phyloP scores from a whole-genome alignment of 805 yeast species.

The Naumovozyma castellii region DNA sequence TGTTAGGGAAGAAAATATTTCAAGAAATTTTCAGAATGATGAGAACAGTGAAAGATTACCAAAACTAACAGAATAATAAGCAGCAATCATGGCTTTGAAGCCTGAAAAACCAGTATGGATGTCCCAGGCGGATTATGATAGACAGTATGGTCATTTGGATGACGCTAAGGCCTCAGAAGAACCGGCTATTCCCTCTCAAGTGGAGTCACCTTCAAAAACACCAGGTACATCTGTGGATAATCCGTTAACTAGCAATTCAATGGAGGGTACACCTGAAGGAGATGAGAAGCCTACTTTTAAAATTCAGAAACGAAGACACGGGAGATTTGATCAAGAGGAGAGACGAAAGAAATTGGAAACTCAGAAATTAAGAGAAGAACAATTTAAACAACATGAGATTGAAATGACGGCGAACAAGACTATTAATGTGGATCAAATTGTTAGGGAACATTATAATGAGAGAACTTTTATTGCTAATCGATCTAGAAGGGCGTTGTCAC shows the following conservation, averaged over 20 bases:
- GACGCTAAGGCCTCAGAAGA: slow-evolving; percentile 1
- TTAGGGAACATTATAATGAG: slow-evolving; percentile 77
- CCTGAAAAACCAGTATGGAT: slow-evolving; percentile 32
- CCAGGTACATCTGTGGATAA: neutral
- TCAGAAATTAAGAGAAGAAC: slow-evolving; percentile 27
- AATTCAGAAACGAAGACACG: slow-evolving; percentile 23
- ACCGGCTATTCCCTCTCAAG: neutral
- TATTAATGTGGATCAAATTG: slow-evolving; percentile 52
- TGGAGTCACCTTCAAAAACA: neutral
- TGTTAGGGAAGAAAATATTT: neutral
- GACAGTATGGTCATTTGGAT: slow-evolving; percentile 18
- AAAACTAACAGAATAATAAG: slow-evolving; percentile 1
- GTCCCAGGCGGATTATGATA: slow-evolving; percentile 31
- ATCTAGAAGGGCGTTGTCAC: slow-evolving; percentile 60
- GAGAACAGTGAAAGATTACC: no score
- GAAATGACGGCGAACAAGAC: slow-evolving; percentile 30
- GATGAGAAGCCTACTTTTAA: slow-evolving; percentile 7
- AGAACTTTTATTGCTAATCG: slow-evolving; percentile 60
- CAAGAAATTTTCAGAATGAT: neutral
- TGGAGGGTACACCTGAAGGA: neutral
- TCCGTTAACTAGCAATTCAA: no score
- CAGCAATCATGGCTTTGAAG: slow-evolving; percentile 4
- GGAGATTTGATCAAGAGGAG: slow-evolving; percentile 26
- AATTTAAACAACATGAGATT: slow-evolving; percentile 28
- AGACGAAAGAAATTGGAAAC: slow-evolving; percentile 26